phyloP scores from a whole-genome alignment of 2,329 filamentous ascomycete species.

The Scedosporium minutisporum region DNA sequence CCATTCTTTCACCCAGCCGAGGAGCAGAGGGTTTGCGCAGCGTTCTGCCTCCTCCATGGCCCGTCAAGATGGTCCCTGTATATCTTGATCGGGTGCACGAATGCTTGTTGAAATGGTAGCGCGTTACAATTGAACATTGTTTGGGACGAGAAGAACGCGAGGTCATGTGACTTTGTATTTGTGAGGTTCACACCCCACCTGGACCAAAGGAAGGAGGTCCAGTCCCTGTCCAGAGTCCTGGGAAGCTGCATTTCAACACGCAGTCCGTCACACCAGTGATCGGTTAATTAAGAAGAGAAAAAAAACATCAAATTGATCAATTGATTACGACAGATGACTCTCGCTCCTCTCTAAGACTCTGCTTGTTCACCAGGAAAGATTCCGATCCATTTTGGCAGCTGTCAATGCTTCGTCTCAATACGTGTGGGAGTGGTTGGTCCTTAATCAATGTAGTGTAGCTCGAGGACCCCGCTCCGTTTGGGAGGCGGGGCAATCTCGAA shows the following conservation, averaged over 20 bases:
- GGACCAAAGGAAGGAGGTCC: too few relatives aligned
- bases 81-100: background rate
- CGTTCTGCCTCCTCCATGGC: slow-evolving; percentile 25
- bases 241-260: too few relatives aligned
- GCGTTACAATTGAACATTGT: background rate
- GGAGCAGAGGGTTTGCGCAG: slow-evolving; percentile 60
- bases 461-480: background rate
- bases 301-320: too few relatives aligned
- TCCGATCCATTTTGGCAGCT: too few relatives aligned
- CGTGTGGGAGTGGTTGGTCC: background rate
- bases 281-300: too few relatives aligned
- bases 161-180: background rate
- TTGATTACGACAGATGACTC: too few relatives aligned
- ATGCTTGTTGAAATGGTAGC: slow-evolving; percentile 2
- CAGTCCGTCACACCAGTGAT: too few relatives aligned
- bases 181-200: too few relatives aligned
- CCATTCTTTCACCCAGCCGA: slow-evolving; percentile 71
- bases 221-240: too few relatives aligned
- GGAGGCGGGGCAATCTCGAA: background rate
- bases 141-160: background rate
- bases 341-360: too few relatives aligned
- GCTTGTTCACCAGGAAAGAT: too few relatives aligned
- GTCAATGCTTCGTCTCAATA: too few relatives aligned
- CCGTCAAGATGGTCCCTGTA: slow-evolving; percentile 12
- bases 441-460: background rate